Base-by-base conservation (phyloP, 2,329 filamentous ascomycete genomes). In the Aspergillus versicolor region DNA sequence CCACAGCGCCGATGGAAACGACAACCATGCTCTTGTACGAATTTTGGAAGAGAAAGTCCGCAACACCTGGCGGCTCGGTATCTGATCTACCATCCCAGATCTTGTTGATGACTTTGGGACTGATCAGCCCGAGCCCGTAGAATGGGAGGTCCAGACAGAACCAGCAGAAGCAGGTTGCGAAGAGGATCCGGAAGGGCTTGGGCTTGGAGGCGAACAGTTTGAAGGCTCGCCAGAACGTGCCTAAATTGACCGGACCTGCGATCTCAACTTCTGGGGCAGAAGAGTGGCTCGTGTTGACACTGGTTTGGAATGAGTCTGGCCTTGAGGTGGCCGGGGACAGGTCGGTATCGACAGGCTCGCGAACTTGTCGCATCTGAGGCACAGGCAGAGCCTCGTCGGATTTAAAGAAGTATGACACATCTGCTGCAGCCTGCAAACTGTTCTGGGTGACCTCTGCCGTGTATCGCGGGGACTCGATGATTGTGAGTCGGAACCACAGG, bases 401-500 rank as follows among this genome's bases (percentile, higher is more conserved):
- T 5, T 47, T 54, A n/a, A 50, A 60, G 47, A 62, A 62, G 13
- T 62, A 51, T 1, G 60, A 57, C 2, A 58, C 60, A 50, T 62
- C 60, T 4, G 52, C 58, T 6, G 54, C 57, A 11, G 60, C 60
- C 13, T 62, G 60, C 2, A 62, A 47, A 7, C 56, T 61, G 40
- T 63, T 58, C 8, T 62, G 48, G 9, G 54, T 50, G 58, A 87
- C 84, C 63, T 87, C 84, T 27, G 85, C 78, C 13, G 82, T 84
- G 72, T 86, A 88, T 37, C 86, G 74, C 8, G 84, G 84, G 45
- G 82, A 85, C 68, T 87, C 85, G 51, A 83, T 84, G 38, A 87
- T 79, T 60, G 84, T 85, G 66, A 87, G 83, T 19, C 85, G 82
- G 61, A 86, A 86, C 54, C 85, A 79, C 60, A 87, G 82, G 62